phyloP scores from a whole-genome alignment of 2,329 filamentous ascomycete species.

The Colletotrichum incanum region DNA sequence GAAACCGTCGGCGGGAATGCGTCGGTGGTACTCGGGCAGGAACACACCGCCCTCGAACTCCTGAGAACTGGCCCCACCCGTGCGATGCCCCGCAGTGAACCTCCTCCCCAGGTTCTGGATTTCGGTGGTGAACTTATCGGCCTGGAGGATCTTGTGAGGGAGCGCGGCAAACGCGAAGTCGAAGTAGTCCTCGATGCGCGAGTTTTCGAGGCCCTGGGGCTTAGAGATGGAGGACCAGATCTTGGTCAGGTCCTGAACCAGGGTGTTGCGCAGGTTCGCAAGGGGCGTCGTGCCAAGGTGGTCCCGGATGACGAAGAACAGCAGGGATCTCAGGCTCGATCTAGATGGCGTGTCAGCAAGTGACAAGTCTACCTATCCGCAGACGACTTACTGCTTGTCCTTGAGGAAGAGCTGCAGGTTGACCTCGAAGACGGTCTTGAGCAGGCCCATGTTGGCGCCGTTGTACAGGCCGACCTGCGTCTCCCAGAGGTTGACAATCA shows the following conservation, averaged over 20 bases:
- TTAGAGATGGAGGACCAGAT: conserved; percentile 97
- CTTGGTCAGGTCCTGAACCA: conserved; percentile 90
- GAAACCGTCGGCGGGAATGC: conserved; percentile 98
- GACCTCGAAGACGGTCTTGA: conserved; percentile 99
- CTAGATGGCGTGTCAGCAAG: conserved; percentile 59
- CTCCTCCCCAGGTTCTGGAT: conserved; percentile 84
- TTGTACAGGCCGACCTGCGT: conserved; percentile 98
- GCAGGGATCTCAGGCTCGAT: conserved; percentile 88
- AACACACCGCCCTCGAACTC: conserved; percentile 86
- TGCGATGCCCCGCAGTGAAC: conserved; percentile 86
- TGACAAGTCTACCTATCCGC: neutral
- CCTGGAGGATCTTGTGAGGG: conserved; percentile 96
- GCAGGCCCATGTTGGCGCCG: conserved; percentile 97
- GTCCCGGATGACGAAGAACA: conserved; percentile 99
- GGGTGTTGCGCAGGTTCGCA: conserved; percentile 88
- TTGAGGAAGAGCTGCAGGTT: conserved; percentile 98
- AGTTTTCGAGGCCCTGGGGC: conserved; percentile 88
- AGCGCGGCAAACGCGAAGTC: conserved; percentile 97
- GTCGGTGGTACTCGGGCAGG: conserved; percentile 92
- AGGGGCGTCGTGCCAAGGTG: conserved; percentile 94
- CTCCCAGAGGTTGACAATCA: conserved; percentile 99
- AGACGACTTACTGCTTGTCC: conserved; percentile 82
- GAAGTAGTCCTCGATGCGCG: conserved; percentile 96
- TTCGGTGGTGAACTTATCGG: conserved; percentile 88
- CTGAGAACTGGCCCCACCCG: conserved; percentile 75